Evolutionary conservation across 768 basidiomycete genomes (phyloP).

Genomic region (Chiua virens): DNA sequence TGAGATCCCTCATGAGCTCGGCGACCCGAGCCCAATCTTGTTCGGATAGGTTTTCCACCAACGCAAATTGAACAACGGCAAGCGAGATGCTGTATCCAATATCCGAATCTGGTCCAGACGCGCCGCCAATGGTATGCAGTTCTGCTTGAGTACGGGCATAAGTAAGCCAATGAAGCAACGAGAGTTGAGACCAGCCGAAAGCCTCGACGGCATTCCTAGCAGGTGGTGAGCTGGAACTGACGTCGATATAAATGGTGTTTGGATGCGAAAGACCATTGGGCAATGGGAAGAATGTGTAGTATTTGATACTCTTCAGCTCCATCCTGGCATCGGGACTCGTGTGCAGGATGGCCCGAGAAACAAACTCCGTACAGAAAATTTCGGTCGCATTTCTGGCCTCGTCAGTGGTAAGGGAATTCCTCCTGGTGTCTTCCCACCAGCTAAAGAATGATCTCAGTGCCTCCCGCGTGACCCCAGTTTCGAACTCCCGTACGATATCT

Average conservation of each 20-base stretch:
- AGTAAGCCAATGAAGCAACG: conserved; percentile 67
- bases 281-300: conserved; percentile 55
- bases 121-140: background rate
- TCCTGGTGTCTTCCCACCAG: conserved; percentile 10
- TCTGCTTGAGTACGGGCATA: conserved; percentile 49
- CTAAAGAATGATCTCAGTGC: conserved; percentile 7
- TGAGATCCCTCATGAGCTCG: conserved; percentile 45
- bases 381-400: background rate
- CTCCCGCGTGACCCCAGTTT: conserved; percentile 4
- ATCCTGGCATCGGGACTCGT: background rate
- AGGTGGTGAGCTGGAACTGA: conserved; percentile 58
- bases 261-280: conserved; percentile 73
- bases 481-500: conserved; percentile 14
- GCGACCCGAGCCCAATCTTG: conserved; percentile 55
- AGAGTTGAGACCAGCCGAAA: conserved; percentile 80
- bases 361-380: conserved; percentile 37
- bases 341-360: conserved; percentile 36
- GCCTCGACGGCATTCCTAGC: conserved; percentile 35
- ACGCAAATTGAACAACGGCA: conserved; percentile 73
- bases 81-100: conserved; percentile 57
- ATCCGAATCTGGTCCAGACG: conserved; percentile 25
- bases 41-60: conserved; percentile 53
- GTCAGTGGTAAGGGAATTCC: background rate
- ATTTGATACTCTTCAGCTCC: conserved; percentile 60
- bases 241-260: conserved; percentile 63